Conservation (phyloP, 257 asterid species). For the Nicotiana noctiflora region DNA sequence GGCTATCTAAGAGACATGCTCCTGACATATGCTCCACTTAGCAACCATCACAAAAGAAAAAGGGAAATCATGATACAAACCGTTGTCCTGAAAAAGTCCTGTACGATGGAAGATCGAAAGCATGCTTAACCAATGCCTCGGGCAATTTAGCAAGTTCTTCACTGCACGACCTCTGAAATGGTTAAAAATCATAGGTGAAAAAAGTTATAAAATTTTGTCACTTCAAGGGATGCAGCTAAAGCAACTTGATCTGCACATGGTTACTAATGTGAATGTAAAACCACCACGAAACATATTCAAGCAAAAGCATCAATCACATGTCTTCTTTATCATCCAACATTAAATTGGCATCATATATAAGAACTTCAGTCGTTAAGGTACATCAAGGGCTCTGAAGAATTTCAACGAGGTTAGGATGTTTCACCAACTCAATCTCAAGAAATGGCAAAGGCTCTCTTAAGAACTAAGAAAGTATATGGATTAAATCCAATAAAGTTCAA, state of each 20-base stretch:
- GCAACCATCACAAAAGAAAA: neutral
- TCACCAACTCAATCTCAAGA: neutral
- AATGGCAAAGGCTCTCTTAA: neutral
- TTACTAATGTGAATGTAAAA: neutral
- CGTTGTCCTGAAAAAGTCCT: slow-evolving; percentile 30
- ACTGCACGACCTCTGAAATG: slow-evolving; percentile 40
- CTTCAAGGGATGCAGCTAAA: neutral
- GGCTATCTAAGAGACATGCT: slow-evolving; percentile 18
- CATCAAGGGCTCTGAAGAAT: neutral
- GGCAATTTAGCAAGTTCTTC: slow-evolving; percentile 30
- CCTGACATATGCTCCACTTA: neutral
- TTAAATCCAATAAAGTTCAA: neutral
- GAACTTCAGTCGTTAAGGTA: neutral
- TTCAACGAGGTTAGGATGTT: neutral
- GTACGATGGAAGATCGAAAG: slow-evolving; percentile 49
- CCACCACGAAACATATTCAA: neutral
- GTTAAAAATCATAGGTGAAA: neutral
- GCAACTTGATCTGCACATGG: slow-evolving; percentile 1
- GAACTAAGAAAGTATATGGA: neutral
- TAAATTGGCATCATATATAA: neutral
- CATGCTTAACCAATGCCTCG: slow-evolving; percentile 35
- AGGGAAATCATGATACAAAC: slow-evolving; percentile 5
- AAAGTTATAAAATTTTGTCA: neutral
- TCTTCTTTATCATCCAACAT: neutral
- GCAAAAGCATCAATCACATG: neutral